These are phyloP conservation scores for Blepharisma japonicum DNA, from an alignment of 73 alveolate species.

Conservation along the genomic window DNA sequence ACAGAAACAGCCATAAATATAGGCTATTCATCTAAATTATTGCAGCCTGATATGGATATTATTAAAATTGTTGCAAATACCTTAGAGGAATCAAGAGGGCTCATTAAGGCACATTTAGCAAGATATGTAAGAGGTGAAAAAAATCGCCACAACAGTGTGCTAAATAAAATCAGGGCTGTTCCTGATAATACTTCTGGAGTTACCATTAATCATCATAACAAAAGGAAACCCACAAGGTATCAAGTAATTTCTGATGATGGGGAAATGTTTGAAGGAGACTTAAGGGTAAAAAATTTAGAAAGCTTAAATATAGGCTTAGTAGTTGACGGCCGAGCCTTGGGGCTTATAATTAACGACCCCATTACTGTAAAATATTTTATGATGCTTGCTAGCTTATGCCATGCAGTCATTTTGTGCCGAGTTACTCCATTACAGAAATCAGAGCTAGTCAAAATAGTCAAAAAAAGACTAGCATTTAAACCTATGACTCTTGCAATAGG, in stretches of 20 bases:
- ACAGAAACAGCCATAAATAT: conserved; percentile 87
- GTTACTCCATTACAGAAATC: conserved; percentile 86
- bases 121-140: background rate
- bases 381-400: conserved; percentile 58
- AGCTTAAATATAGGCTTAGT: background rate
- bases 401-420: conserved; percentile 82
- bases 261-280: background rate
- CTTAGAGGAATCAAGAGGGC: background rate
- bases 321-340: conserved; percentile 14
- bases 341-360: background rate
- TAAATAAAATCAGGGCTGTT: background rate
- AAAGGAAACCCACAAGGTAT: background rate
- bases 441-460: conserved; percentile 74
- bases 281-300: background rate
- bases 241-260: background rate
- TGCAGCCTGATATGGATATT: conserved; percentile 10
- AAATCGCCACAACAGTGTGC: background rate
- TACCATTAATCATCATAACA: background rate
- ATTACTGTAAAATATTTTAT: conserved; percentile 36
- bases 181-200: background rate
- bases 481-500: conserved; percentile 71
- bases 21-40: conserved; percentile 40
- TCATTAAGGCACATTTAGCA: background rate
- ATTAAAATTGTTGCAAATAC: background rate
- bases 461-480: conserved; percentile 33